Evolutionary conservation across 495 filamentous ascomycete genomes (phyloP).

Genomic region (Penicillium salamii): DNA sequence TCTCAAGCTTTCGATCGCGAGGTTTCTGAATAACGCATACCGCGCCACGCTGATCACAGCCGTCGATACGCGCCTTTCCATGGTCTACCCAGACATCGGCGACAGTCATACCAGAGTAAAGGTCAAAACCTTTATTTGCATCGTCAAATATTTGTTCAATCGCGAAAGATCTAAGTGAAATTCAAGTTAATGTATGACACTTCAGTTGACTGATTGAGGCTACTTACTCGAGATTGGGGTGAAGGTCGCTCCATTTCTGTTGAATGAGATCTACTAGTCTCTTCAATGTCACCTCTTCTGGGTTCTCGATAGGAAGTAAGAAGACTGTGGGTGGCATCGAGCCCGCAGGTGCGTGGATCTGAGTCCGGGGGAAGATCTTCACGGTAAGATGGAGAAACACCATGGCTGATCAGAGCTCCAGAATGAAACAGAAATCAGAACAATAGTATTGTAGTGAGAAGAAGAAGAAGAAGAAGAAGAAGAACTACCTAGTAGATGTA

Average conservation of each 20-base stretch:
- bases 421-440: no score
- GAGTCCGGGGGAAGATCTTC: conserved; percentile 34
- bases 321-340: conserved; percentile 14
- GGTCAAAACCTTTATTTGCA: conserved; percentile 28
- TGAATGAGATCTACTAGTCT: conserved; percentile 32
- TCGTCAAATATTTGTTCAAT: conserved; percentile 42
- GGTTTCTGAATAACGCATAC: conserved; percentile 36
- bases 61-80: conserved; percentile 31
- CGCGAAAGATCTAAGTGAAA: conserved; percentile 25
- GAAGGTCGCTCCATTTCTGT: conserved; percentile 33
- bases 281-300: conserved; percentile 32
- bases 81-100: conserved; percentile 39
- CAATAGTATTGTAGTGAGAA: no score
- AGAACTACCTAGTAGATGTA: no score
- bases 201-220: neutral
- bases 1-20: conserved; percentile 10
- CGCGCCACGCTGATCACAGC: conserved; percentile 34
- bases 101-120: conserved; percentile 32
- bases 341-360: neutral
- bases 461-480: no score
- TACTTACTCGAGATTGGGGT: conserved; percentile 34
- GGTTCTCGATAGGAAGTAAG: conserved; percentile 26
- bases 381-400: conserved; percentile 37
- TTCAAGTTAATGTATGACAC: conserved; percentile 2
- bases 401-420: no score